These are phyloP conservation scores for Phytophthora vignae DNA, from an alignment of 352 stramenopile species.

Conservation along the genomic window DNA sequence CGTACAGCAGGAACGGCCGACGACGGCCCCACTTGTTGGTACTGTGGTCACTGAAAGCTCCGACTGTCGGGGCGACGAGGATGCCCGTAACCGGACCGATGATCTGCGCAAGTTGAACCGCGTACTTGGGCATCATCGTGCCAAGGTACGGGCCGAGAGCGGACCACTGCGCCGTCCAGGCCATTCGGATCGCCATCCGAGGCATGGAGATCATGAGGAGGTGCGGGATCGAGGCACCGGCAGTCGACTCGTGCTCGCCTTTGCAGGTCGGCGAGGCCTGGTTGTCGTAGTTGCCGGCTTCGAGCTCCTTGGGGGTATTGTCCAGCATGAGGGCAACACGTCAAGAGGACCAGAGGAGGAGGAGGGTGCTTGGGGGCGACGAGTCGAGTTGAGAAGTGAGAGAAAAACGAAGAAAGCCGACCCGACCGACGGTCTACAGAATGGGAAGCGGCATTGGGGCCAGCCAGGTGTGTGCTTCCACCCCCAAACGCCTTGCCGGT, in stretches of 20 bases:
- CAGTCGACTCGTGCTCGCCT: constrained; percentile 18
- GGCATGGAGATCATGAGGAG: constrained; percentile 38
- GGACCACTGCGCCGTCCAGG: constrained; percentile 33
- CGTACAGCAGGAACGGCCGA: constrained; percentile 36
- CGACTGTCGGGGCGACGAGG: constrained; percentile 28
- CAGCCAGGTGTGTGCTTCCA: constrained; percentile 19
- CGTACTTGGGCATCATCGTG: constrained; percentile 39
- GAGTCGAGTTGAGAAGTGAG: constrained; percentile 19
- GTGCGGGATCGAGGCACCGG: constrained; percentile 32
- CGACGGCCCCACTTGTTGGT: constrained; percentile 35
- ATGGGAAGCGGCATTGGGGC: constrained; percentile 19
- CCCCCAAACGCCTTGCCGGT: constrained; percentile 1
- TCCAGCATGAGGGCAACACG: constrained; percentile 7
- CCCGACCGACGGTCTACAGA: background rate
- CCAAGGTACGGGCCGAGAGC: constrained; percentile 35
- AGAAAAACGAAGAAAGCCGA: constrained; percentile 10
- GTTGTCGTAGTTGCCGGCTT: constrained; percentile 27
- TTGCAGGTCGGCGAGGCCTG: constrained; percentile 26
- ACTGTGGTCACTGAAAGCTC: constrained; percentile 35
- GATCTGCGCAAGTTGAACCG: constrained; percentile 36
- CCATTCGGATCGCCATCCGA: constrained; percentile 39
- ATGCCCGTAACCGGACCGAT: constrained; percentile 34
- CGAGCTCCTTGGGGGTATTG: constrained; percentile 25
- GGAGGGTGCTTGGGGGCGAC: background rate
- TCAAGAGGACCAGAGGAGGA: too few relatives aligned